These are phyloP conservation scores for Sarocladium oryzae DNA, from an alignment of 2,329 filamentous ascomycete species.

Conservation along the genomic window DNA sequence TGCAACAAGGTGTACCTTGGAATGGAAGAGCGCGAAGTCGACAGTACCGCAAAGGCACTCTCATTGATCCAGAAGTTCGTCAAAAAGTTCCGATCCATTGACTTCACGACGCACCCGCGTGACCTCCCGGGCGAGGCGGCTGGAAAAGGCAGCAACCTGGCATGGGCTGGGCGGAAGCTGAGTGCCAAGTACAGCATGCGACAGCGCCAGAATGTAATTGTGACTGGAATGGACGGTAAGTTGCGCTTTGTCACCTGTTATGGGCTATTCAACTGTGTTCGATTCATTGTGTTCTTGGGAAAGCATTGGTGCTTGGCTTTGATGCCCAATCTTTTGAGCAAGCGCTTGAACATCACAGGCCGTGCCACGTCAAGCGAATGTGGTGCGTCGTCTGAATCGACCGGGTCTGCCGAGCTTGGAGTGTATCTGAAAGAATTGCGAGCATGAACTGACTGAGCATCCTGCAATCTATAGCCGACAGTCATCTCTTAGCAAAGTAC, in stretches of 20 bases:
- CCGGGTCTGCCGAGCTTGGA: background rate
- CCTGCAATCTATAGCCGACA: conserved; percentile 48
- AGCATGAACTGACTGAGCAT: conserved; percentile 5
- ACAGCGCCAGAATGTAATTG: conserved; percentile 53
- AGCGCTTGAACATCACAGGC: too few relatives aligned
- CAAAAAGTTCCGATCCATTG: conserved; percentile 59
- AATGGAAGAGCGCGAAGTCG: conserved; percentile 64
- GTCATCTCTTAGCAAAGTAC: conserved; percentile 62
- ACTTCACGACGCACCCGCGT: conserved; percentile 60
- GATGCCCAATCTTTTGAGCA: too few relatives aligned
- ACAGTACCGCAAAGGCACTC: conserved; percentile 55
- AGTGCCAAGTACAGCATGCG: conserved; percentile 52
- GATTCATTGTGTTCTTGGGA: too few relatives aligned
- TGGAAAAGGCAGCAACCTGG: conserved; percentile 69
- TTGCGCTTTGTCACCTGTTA: too few relatives aligned
- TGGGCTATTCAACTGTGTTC: too few relatives aligned
- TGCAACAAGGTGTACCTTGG: conserved; percentile 56
- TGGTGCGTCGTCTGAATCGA: too few relatives aligned
- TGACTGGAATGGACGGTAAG: conserved; percentile 69
- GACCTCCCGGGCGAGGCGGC: conserved; percentile 62
- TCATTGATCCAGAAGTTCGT: conserved; percentile 56
- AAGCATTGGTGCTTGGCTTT: too few relatives aligned
- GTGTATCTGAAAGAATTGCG: background rate
- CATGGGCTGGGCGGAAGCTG: conserved; percentile 62
- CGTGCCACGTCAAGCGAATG: too few relatives aligned